Evolutionary conservation across 305 asterid species (phyloP).

Genomic region (Fraxinus latifolia): DNA sequence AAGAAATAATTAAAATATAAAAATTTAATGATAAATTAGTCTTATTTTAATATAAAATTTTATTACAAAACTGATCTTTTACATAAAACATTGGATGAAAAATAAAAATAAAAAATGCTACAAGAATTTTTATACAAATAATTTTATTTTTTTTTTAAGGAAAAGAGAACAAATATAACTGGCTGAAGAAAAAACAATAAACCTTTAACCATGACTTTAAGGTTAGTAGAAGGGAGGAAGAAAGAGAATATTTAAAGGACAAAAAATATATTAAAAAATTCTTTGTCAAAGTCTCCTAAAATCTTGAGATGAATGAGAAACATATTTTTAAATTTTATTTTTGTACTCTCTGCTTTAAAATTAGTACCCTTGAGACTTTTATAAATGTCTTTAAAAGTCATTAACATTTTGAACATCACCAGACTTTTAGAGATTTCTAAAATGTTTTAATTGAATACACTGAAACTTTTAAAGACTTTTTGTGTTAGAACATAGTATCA

Average conservation of each 20-base stretch:
- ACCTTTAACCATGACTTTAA: not conserved
- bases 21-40: not conserved
- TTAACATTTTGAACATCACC: not conserved
- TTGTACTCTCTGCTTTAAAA: not conserved
- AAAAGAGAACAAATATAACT: not conserved
- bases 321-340: not conserved
- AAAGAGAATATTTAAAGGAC: not conserved
- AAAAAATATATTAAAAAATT: no score
- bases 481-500: conserved; percentile 1
- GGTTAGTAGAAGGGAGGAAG: not conserved
- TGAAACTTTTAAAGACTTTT: not conserved
- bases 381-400: not conserved
- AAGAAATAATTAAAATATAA: not conserved
- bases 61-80: not conserved
- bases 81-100: not conserved
- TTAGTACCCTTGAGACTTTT: not conserved
- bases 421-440: not conserved
- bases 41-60: not conserved
- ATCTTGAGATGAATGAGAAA: not conserved
- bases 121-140: not conserved
- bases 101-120: not conserved
- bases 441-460: not conserved
- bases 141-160: not conserved
- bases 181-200: not conserved
- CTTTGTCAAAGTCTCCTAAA: not conserved